Conservation (phyloP, 1,284 basidiomycete species). For the Neonothopanus nambi region DNA sequence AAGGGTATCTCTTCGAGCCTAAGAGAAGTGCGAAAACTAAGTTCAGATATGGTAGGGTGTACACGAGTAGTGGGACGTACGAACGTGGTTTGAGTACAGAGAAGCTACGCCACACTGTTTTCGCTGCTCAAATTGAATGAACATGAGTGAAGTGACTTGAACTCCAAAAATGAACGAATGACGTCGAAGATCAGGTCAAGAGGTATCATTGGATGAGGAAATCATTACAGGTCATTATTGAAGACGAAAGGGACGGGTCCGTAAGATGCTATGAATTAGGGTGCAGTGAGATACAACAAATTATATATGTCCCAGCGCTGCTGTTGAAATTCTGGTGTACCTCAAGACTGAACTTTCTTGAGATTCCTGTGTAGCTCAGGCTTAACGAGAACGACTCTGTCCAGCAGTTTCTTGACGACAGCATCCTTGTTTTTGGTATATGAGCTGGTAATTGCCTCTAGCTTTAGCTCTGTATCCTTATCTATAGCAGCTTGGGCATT, state of each 20-base stretch:
- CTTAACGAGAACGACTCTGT: constrained; percentile 86
- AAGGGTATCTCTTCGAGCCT: no score
- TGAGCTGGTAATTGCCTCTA: constrained; percentile 68
- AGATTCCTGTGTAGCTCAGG: constrained; percentile 88
- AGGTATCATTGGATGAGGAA: no score
- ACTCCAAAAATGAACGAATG: no score
- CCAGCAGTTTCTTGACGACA: constrained; percentile 88
- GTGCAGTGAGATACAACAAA: not conserved
- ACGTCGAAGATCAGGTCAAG: no score
- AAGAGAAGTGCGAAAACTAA: no score
- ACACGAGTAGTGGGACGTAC: no score
- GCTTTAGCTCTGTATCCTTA: constrained; percentile 78
- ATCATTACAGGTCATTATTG: not conserved
- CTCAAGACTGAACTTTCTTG: constrained; percentile 46
- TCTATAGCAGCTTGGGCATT: constrained; percentile 82
- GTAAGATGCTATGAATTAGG: constrained; percentile 5
- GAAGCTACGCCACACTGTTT: no score
- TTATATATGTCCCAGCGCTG: not conserved
- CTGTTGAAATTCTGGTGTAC: not conserved
- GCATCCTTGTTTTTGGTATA: constrained; percentile 75
- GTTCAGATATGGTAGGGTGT: no score
- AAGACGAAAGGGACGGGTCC: not conserved
- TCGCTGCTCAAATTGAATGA: no score
- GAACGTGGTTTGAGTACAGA: no score
- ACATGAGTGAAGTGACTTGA: no score